Evolutionary conservation across 768 basidiomycete genomes (phyloP), one percentile per base, ranked within the genome.

Genomic region (Suillus tomentosus): DNA sequence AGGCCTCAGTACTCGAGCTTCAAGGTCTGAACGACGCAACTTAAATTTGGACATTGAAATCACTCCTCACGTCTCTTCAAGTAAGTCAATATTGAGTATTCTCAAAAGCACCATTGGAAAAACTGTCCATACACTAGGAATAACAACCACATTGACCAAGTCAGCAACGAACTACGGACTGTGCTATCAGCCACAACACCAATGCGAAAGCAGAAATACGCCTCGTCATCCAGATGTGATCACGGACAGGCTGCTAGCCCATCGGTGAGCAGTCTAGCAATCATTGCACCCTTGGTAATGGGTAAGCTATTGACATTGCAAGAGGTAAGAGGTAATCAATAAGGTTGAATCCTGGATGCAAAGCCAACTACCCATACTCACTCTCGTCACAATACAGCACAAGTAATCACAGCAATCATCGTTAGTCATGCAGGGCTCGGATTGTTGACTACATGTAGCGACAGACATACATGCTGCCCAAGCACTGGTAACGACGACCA

Each of bases 311-410:
- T 24, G 6, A 3, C 2, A 24, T 24, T 14, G 13, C 5, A 50
- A 7, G n/a, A 10, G 10, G n/a, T 3, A 47, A 47, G 45, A n/a
- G 13, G 22, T 50, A 22, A 50, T 22, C 3, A 50, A 24, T 5
- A 6, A 10, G 48, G 22, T 24, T 24, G 22, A 50, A 50, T 50
- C 22, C 22, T 50, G 48, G 13, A 50, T 50, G 22, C 22, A 24
- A 50, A 50, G 48, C 3, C 24, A 8, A 50, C 48, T 13, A 6
- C 47, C 14, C 47, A 8, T 50, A 24, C 48, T 50, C 22, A 50
- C 45, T 2, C 0, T 1, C 22, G 7, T 17, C 19, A 0, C 1
- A 50, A 6, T 3, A 5, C 48, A 50, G 0, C 3, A 0, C 6
- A 50, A 13, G 48, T 22, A 22, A 24, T 1, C 0, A 2, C 48